These are phyloP conservation scores for Ganoderma meredithae DNA, from an alignment of 1,284 basidiomycete species.

Conservation along the genomic window DNA sequence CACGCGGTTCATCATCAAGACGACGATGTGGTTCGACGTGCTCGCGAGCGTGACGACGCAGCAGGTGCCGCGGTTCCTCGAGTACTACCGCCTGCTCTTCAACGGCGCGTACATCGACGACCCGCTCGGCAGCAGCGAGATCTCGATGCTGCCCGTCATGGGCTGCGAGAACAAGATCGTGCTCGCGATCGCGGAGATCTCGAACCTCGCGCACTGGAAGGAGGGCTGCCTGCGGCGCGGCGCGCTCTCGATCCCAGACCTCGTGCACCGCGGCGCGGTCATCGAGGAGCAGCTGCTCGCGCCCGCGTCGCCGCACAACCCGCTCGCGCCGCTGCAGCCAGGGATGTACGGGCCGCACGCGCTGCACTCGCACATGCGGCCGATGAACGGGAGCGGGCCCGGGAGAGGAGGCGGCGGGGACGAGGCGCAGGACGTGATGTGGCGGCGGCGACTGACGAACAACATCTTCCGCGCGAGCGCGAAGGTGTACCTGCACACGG, in stretches of 20 bases:
- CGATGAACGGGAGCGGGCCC: slow-evolving; percentile 8
- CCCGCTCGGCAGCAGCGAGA: slow-evolving; percentile 36
- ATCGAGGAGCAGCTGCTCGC: slow-evolving; percentile 58
- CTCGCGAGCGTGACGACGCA: slow-evolving; percentile 75
- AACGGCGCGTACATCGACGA: slow-evolving; percentile 51
- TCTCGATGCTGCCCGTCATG: slow-evolving; percentile 81
- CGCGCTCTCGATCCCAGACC: slow-evolving; percentile 60
- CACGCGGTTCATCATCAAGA: slow-evolving; percentile 77
- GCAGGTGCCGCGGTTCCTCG: slow-evolving; percentile 62
- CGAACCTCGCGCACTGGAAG: slow-evolving; percentile 73
- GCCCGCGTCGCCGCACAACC: slow-evolving; percentile 31
- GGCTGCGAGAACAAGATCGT: slow-evolving; percentile 84
- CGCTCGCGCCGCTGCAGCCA: slow-evolving; percentile 29
- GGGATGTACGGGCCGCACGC: slow-evolving; percentile 33
- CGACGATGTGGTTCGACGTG: slow-evolving; percentile 87
- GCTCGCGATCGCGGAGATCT: slow-evolving; percentile 80
- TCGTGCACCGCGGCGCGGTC: slow-evolving; percentile 58
- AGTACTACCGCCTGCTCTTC: slow-evolving; percentile 65
- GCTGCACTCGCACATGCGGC: slow-evolving; percentile 26
- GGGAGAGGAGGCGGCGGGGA: slow-evolving; percentile 9
- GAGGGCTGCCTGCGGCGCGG: slow-evolving; percentile 46
- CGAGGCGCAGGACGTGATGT: slow-evolving; percentile 8
- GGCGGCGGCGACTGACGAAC: slow-evolving; percentile 49
- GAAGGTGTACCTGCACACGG: slow-evolving; percentile 72
- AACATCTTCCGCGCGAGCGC: slow-evolving; percentile 80